Conservation (phyloP, 1,284 basidiomycete genomes). For the Clitocybe nebularis region DNA sequence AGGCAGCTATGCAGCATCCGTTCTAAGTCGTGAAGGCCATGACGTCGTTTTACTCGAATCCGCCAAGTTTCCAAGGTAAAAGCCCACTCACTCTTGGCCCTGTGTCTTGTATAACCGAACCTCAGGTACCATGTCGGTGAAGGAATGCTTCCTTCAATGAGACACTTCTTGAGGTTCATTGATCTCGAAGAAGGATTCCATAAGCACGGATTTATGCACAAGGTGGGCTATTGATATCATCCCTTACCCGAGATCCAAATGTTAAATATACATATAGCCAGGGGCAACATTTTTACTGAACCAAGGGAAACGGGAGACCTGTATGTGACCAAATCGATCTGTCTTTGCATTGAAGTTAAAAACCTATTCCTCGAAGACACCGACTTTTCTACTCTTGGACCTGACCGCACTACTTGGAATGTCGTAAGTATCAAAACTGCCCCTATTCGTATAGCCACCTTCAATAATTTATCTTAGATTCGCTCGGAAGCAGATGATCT, state of each 20-base stretch:
- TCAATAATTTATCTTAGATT: constrained; percentile 26
- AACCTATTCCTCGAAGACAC: neutral
- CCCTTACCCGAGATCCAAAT: constrained; percentile 2
- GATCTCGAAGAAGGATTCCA: constrained; percentile 37
- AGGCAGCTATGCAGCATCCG: constrained; percentile 51
- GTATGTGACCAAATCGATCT: constrained; percentile 24
- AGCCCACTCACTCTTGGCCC: no score
- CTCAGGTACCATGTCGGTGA: constrained; percentile 45
- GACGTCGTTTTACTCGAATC: constrained; percentile 50
- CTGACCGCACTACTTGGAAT: constrained; percentile 20
- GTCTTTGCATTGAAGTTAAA: neutral
- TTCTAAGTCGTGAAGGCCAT: constrained; percentile 51
- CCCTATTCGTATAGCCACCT: neutral
- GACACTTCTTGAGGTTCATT: constrained; percentile 40
- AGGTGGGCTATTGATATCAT: constrained; percentile 26
- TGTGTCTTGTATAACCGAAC: no score
- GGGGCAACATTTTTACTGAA: constrained; percentile 44
- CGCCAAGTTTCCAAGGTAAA: constrained; percentile 41
- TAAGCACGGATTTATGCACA: constrained; percentile 35
- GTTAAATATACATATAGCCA: constrained; percentile 23
- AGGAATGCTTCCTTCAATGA: constrained; percentile 43
- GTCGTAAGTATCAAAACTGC: constrained; percentile 17
- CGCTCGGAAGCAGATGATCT: constrained; percentile 46
- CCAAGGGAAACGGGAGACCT: constrained; percentile 41
- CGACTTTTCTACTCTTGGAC: neutral